phyloP scores from a whole-genome alignment of 345 rosid genomes.

The Eucalyptus curtisii region DNA sequence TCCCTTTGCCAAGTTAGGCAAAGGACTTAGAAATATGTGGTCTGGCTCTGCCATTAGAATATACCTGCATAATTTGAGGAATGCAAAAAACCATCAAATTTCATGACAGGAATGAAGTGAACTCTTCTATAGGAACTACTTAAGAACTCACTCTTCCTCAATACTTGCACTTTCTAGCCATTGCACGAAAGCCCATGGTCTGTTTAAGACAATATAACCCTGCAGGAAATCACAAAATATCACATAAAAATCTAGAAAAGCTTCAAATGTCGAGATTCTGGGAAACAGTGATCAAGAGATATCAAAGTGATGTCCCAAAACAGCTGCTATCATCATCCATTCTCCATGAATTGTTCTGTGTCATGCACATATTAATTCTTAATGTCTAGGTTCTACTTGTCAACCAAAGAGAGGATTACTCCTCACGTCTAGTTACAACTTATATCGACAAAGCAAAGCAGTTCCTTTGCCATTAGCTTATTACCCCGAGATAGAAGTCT shows the following conservation, averaged over 20 bases:
- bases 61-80: conserved; percentile 27
- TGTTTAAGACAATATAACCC: conserved; percentile 72
- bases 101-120: not conserved
- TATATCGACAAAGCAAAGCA: not conserved
- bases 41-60: conserved; percentile 86
- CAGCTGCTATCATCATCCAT: not conserved
- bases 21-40: conserved; percentile 56
- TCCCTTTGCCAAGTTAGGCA: conserved; percentile 62
- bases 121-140: not conserved
- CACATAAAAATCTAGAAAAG: not conserved
- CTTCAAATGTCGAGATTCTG: not conserved
- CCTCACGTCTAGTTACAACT: not conserved
- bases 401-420: not conserved
- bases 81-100: not conserved
- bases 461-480: not conserved
- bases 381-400: not conserved
- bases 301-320: not conserved
- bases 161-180: conserved; percentile 69
- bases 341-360: not conserved
- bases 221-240: not conserved
- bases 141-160: conserved; percentile 43
- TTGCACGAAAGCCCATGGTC: conserved; percentile 85
- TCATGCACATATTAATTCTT: not conserved
- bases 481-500: not conserved
- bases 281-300: not conserved